These are phyloP conservation scores for Metschnikowia henanensis DNA, from an alignment of 805 yeast species.

Conservation along the genomic window DNA sequence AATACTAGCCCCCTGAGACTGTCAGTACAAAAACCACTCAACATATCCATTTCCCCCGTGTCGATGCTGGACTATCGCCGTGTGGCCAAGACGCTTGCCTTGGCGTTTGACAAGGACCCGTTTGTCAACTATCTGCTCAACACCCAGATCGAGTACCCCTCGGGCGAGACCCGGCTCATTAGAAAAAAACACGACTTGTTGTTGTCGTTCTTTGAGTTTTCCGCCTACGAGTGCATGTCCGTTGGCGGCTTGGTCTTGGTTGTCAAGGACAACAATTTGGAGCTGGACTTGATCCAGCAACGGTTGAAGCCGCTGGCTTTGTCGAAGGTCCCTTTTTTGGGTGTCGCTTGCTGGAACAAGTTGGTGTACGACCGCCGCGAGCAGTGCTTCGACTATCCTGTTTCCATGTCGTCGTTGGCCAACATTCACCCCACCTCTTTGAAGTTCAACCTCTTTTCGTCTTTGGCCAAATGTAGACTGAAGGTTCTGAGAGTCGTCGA, in stretches of 20 bases:
- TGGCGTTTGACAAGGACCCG: slow-evolving; percentile 56
- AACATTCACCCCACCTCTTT: slow-evolving; percentile 32
- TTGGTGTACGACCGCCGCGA: slow-evolving; percentile 25
- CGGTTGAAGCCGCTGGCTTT: slow-evolving; percentile 26
- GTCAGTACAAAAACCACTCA: slow-evolving; percentile 15
- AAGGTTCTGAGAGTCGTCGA: slow-evolving; percentile 52
- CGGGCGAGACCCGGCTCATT: slow-evolving; percentile 16
- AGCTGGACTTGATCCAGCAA: slow-evolving; percentile 26
- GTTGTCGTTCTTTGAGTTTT: slow-evolving; percentile 51
- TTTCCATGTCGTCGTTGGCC: slow-evolving; percentile 22
- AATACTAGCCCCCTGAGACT: slow-evolving; percentile 28
- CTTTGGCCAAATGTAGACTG: slow-evolving; percentile 47
- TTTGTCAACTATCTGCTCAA: slow-evolving; percentile 51
- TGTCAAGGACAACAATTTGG: slow-evolving; percentile 49
- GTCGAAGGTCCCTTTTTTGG: slow-evolving; percentile 45
- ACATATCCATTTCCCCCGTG: slow-evolving; percentile 20
- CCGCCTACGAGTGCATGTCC: slow-evolving; percentile 50
- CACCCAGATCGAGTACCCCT: slow-evolving; percentile 20
- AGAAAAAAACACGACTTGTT: slow-evolving; percentile 44
- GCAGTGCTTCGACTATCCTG: slow-evolving; percentile 22
- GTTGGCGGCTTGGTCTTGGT: slow-evolving; percentile 51
- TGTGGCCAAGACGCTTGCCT: slow-evolving; percentile 53
- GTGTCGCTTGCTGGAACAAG: slow-evolving; percentile 51
- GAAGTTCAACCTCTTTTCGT: slow-evolving; percentile 37
- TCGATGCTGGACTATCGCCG: slow-evolving; percentile 45